Evolutionary conservation across 1,284 basidiomycete genomes (phyloP), one percentile per base, ranked within the genome.

Genomic region (Sporisorium exsertum): DNA sequence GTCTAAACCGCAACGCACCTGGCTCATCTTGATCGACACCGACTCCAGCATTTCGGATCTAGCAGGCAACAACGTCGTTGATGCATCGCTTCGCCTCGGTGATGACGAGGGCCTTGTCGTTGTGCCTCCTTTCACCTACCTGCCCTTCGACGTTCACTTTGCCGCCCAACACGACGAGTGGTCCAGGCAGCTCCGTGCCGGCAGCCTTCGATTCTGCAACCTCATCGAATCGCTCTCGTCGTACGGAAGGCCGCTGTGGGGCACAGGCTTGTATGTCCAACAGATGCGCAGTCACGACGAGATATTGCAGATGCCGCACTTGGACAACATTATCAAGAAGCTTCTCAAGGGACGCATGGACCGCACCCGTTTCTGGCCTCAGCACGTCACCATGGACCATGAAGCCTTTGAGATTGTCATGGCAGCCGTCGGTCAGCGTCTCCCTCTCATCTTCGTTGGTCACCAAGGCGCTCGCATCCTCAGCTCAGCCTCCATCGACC

Each of bases 81-180:
- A n/a, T n/a, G n/a, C n/a, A n/a, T n/a, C n/a, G n/a, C n/a, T n/a
- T n/a, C n/a, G n/a, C n/a, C n/a, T n/a, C n/a, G n/a, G n/a, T n/a
- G n/a, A n/a, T n/a, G n/a, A n/a, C n/a, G n/a, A 58, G 20, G 46
- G 46, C 56, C 49, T 40, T 3, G 33, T 49, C 32, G n/a, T 58
- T 15, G 56, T 58, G 1, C 56, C 56, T 9, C 56, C 56, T 20
- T 58, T 58, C 56, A 37, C 29, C 20, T 40, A 40, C 45, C n/a
- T 58, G 29, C 56, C 56, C 6, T 58, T 50, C 24, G 57, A 58
- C 18, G 57, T 58, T 20, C 22, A 29, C 24, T 51, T 58, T 20
- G 2, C 42, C 42, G 4, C 10, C 42, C 2, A 43, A 43, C 42
- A 43, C 42, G 10, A n/a, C 4, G 18, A 43, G 42, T n/a, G n/a